Evolutionary conservation across 2,329 filamentous ascomycete species (phyloP).

Genomic region (Arthrobotrys entomopaga): DNA sequence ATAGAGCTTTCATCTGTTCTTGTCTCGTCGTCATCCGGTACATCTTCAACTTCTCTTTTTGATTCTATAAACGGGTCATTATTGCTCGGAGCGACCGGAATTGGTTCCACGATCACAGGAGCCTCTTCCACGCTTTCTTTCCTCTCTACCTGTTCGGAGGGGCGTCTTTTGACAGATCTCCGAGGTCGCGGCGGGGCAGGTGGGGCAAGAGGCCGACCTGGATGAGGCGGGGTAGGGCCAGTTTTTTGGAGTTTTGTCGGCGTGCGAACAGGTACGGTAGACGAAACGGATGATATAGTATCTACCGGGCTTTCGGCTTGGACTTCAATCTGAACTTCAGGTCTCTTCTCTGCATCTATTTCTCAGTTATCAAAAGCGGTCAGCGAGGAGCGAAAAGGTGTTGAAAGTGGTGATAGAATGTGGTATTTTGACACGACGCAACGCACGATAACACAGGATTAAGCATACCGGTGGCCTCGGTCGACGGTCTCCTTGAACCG

Average conservation of each 20-base stretch:
- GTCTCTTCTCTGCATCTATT: constrained; percentile 32
- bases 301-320: neutral
- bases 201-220: constrained; percentile 40
- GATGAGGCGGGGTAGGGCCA: constrained; percentile 42
- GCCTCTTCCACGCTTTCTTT: constrained; percentile 28
- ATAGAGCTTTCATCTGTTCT: constrained; percentile 41
- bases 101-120: constrained; percentile 14
- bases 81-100: constrained; percentile 28
- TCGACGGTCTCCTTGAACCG: constrained; percentile 11
- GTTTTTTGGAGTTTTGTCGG: constrained; percentile 14
- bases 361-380: constrained; percentile 12
- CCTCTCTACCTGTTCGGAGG: constrained; percentile 4
- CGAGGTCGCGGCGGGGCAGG: constrained; percentile 49
- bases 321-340: constrained; percentile 3
- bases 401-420: constrained; percentile 41
- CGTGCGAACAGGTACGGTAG: neutral
- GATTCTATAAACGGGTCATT: constrained; percentile 42
- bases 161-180: constrained; percentile 44
- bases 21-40: constrained; percentile 4
- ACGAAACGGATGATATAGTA: neutral
- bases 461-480: constrained; percentile 38
- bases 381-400: constrained; percentile 31
- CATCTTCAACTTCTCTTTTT: constrained; percentile 13
- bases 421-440: constrained; percentile 43
- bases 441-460: constrained; percentile 32